A percentile compares a stretch with the other conserved stretches of the same genome.
These are phyloP conservation scores for Aurifilum marmelostoma DNA, from an alignment of 2,329 filamentous ascomycete genomes.

Conservation along the genomic window DNA sequence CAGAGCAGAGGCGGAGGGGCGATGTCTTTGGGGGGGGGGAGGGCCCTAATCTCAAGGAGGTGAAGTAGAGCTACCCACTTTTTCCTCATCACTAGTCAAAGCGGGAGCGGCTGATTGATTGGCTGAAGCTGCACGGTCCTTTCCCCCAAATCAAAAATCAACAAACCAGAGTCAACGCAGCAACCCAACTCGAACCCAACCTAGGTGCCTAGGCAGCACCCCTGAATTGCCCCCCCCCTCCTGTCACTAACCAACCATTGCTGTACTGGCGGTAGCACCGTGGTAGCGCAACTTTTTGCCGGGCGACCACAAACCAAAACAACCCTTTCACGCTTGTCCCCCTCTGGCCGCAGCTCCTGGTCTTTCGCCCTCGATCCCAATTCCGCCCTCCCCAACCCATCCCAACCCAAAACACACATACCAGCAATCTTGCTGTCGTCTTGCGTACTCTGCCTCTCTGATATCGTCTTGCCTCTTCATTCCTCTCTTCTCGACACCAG, in stretches of 20 bases:
- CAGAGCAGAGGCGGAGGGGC: no score
- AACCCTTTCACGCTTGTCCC: slow-evolving; percentile 17
- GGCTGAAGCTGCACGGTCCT: slow-evolving; percentile 1
- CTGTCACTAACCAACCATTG: background rate
- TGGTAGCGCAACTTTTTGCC: background rate
- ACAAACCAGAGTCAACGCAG: slow-evolving; percentile 23
- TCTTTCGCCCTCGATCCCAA: slow-evolving; percentile 23
- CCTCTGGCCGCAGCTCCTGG: slow-evolving; percentile 22
- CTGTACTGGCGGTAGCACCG: background rate
- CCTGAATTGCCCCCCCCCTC: background rate
- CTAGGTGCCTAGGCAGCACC: background rate
- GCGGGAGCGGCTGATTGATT: background rate
- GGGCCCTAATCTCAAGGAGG: background rate
- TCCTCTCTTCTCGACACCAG: slow-evolving; percentile 17
- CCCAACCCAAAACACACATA: slow-evolving; percentile 1
- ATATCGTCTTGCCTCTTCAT: slow-evolving; percentile 6
- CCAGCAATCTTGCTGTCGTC: slow-evolving; percentile 25
- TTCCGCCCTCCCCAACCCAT: background rate
- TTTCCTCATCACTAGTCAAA: background rate
- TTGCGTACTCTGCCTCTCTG: slow-evolving; percentile 8
- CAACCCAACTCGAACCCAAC: background rate
- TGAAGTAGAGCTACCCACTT: slow-evolving; percentile 1
- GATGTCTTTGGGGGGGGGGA: no score
- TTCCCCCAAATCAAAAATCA: slow-evolving; percentile 27
- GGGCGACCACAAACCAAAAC: slow-evolving; percentile 13